These are phyloP conservation scores for Pythium biforme DNA, from an alignment of 352 stramenopile species.

Conservation along the genomic window DNA sequence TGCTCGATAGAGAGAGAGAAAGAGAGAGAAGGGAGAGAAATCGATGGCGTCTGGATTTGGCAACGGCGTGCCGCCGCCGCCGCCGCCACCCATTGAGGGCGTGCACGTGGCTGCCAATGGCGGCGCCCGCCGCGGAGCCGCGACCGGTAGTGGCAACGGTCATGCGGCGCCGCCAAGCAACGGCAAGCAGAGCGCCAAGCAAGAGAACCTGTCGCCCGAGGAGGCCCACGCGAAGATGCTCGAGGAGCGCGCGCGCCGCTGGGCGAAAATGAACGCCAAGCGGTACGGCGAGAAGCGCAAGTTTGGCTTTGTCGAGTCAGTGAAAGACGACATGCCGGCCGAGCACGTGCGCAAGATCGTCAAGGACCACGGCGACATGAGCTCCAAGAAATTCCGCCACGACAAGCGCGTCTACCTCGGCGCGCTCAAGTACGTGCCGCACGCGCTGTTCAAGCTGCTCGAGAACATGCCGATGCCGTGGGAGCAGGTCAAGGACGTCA, in stretches of 20 bases:
- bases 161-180: background rate
- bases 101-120: slow-evolving; percentile 19
- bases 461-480: slow-evolving; percentile 99
- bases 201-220: slow-evolving; percentile 34
- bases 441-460: slow-evolving; percentile 99
- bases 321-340: slow-evolving; percentile 90
- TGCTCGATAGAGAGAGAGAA: too few relatives aligned
- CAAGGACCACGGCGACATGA: slow-evolving; percentile 99
- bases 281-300: slow-evolving; percentile 94
- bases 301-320: slow-evolving; percentile 92
- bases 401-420: slow-evolving; percentile 99
- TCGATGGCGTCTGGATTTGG: slow-evolving; percentile 21
- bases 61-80: slow-evolving; percentile 26
- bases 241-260: slow-evolving; percentile 80
- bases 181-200: slow-evolving; percentile 12
- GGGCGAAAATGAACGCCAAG: slow-evolving; percentile 92
- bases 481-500: slow-evolving; percentile 99
- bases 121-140: background rate
- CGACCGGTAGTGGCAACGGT: slow-evolving; percentile 2
- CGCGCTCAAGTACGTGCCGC: slow-evolving; percentile 99
- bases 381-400: slow-evolving; percentile 98
- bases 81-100: slow-evolving; percentile 24
- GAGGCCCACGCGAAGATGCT: slow-evolving; percentile 61
- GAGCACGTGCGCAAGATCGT: slow-evolving; percentile 99
- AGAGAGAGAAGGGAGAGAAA: slow-evolving; percentile 1